Conservation (phyloP, 139 green algal genomes). For the Eudorina sp. region DNA sequence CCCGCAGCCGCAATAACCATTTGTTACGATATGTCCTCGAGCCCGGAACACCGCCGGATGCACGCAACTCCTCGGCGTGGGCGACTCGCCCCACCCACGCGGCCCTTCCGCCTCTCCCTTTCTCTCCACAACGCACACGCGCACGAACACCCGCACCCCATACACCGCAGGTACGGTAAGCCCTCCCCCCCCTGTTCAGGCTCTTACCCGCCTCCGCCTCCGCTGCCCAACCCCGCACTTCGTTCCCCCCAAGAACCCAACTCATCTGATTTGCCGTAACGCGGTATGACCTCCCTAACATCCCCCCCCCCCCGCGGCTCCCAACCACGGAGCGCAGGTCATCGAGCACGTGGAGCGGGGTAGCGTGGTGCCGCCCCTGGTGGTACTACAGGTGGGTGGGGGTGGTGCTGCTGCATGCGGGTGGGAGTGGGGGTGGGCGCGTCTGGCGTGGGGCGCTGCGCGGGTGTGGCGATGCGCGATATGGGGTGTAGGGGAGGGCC, state of each 20-base stretch:
- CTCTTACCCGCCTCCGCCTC: neutral
- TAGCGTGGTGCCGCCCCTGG: conserved; percentile 88
- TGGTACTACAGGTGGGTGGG: conserved; percentile 85
- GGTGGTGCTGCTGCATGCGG: neutral
- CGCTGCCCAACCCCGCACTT: neutral
- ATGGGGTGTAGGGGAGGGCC: neutral
- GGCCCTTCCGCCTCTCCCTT: too few species aligned
- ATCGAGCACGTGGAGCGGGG: conserved; percentile 85
- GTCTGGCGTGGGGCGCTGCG: neutral
- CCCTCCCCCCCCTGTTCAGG: too few species aligned
- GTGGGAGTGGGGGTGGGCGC: neutral
- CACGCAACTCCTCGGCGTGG: too few species aligned
- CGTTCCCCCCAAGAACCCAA: too few species aligned
- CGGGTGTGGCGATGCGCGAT: neutral
- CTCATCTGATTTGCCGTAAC: too few species aligned
- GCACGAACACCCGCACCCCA: too few species aligned
- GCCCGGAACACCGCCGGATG: too few species aligned
- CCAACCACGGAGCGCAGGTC: too few species aligned
- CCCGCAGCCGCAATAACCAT: too few species aligned
- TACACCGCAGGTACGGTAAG: neutral
- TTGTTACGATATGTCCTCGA: too few species aligned
- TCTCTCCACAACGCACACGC: too few species aligned
- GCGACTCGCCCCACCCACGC: too few species aligned
- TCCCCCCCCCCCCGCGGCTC: neutral
- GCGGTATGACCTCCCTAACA: neutral